These are phyloP conservation scores for Ceriops zippeliana DNA, from an alignment of 345 rosid genomes.

Conservation along the genomic window DNA sequence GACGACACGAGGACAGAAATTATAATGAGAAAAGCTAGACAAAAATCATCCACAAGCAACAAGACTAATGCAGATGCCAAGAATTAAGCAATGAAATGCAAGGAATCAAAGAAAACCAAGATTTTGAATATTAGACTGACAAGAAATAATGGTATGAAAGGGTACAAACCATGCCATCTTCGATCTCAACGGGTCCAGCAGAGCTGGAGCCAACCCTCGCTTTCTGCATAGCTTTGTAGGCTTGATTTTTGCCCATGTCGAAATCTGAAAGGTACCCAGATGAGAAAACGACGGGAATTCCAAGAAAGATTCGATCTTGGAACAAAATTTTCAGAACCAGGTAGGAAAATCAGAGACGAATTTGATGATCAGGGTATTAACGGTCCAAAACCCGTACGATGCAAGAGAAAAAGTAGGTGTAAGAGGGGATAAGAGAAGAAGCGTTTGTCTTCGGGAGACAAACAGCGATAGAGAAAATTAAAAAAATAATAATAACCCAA, in stretches of 20 bases:
- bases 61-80: no score
- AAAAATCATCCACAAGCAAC: no score
- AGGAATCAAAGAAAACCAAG: background rate
- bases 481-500: no score
- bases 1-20: no score
- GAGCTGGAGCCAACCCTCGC: conserved; percentile 82
- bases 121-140: background rate
- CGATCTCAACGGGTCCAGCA: conserved; percentile 80
- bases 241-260: conserved; percentile 91
- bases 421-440: background rate
- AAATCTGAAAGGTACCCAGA: conserved; percentile 19
- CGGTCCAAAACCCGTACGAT: conserved; percentile 18
- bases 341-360: background rate
- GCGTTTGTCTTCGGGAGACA: no score
- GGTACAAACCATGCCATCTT: conserved; percentile 99
- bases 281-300: conserved; percentile 4
- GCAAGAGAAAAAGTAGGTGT: background rate
- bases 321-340: conserved; percentile 1
- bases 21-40: no score
- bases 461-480: no score
- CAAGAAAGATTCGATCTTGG: background rate
- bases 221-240: conserved; percentile 99
- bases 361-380: conserved; percentile 5
- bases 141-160: conserved; percentile 45
- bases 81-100: background rate